Conservation (phyloP, 371 early-diverging fungal genomes). For the Coemansia sp. region DNA sequence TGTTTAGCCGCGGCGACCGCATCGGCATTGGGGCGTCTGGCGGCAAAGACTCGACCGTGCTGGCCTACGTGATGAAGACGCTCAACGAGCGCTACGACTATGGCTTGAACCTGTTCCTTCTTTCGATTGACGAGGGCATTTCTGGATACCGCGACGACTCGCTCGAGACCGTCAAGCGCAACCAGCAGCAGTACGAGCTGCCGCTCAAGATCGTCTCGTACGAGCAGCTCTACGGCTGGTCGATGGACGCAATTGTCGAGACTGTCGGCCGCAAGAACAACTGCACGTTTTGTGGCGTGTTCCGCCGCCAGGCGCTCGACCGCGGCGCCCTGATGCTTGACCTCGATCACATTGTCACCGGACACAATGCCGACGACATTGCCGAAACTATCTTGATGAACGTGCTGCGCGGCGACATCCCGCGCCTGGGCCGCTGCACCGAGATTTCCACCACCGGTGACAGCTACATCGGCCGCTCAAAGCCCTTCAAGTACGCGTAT, state of each 20-base stretch:
- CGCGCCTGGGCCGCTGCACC: slow-evolving; percentile 94
- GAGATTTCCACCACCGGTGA: slow-evolving; percentile 82
- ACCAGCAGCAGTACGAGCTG: slow-evolving; percentile 90
- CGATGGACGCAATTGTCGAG: slow-evolving; percentile 98
- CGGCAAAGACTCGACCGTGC: slow-evolving; percentile 99
- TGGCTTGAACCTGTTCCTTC: slow-evolving; percentile 87
- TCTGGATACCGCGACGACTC: slow-evolving; percentile 99
- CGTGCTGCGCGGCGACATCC: slow-evolving; percentile 96
- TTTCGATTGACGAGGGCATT: slow-evolving; percentile 99
- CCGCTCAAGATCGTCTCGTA: slow-evolving; percentile 96
- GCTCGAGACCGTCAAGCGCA: slow-evolving; percentile 96
- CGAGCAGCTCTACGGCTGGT: slow-evolving; percentile 96
- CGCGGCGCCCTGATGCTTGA: slow-evolving; percentile 91
- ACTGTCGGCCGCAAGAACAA: slow-evolving; percentile 97
- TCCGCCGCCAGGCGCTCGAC: slow-evolving; percentile 98
- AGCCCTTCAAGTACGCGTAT: slow-evolving; percentile 99
- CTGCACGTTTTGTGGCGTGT: slow-evolving; percentile 99
- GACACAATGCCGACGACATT: slow-evolving; percentile 99
- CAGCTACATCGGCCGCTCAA: slow-evolving; percentile 80
- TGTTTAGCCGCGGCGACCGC: slow-evolving; percentile 89
- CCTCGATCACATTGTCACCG: slow-evolving; percentile 97
- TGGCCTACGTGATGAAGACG: slow-evolving; percentile 94
- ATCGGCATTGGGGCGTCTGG: slow-evolving; percentile 99
- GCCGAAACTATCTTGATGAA: slow-evolving; percentile 99
- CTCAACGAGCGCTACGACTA: slow-evolving; percentile 96